A percentile compares a stretch with the other conserved stretches of the same genome.
phyloP scores from a whole-genome alignment of 352 stramenopile species.

The Phytophthora rubi region DNA sequence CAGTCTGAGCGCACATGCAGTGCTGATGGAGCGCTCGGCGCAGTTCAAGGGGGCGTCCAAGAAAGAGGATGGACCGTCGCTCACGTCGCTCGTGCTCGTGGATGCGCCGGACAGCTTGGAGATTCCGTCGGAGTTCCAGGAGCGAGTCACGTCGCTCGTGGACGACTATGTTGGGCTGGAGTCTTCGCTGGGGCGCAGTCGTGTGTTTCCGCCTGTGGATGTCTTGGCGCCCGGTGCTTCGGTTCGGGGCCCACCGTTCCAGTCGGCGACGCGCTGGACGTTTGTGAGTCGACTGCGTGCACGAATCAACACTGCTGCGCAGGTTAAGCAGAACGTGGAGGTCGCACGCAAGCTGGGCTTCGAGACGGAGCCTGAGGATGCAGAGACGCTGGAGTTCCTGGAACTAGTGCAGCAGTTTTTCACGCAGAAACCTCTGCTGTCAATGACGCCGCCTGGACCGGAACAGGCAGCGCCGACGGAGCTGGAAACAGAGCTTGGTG shows the following conservation, averaged over 20 bases:
- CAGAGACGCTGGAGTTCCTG: constrained; percentile 73
- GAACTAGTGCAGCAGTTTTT: constrained; percentile 82
- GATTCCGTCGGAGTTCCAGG: constrained; percentile 64
- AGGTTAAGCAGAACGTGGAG: constrained; percentile 67
- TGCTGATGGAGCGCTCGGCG: constrained; percentile 83
- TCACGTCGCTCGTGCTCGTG: constrained; percentile 73
- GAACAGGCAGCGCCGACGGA: constrained; percentile 28
- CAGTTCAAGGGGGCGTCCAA: constrained; percentile 53
- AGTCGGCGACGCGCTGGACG: constrained; percentile 75
- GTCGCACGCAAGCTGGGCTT: constrained; percentile 68
- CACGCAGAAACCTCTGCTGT: constrained; percentile 44
- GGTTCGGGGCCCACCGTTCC: constrained; percentile 76
- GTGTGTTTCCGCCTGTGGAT: constrained; percentile 78
- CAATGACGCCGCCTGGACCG: constrained; percentile 10
- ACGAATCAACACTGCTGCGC: constrained; percentile 65
- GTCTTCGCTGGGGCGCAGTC: constrained; percentile 45
- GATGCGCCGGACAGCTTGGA: constrained; percentile 64
- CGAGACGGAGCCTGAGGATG: constrained; percentile 78
- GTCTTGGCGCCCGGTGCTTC: constrained; percentile 67
- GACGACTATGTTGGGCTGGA: constrained; percentile 74
- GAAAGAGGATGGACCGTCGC: constrained; percentile 47
- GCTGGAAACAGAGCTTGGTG: constrained; percentile 58
- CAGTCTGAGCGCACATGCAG: constrained; percentile 69
- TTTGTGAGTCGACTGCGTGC: constrained; percentile 65
- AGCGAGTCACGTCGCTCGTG: constrained; percentile 71